Evolutionary conservation across 2,329 filamentous ascomycete genomes (phyloP).

Genomic region (Beauveria brongniartii): DNA sequence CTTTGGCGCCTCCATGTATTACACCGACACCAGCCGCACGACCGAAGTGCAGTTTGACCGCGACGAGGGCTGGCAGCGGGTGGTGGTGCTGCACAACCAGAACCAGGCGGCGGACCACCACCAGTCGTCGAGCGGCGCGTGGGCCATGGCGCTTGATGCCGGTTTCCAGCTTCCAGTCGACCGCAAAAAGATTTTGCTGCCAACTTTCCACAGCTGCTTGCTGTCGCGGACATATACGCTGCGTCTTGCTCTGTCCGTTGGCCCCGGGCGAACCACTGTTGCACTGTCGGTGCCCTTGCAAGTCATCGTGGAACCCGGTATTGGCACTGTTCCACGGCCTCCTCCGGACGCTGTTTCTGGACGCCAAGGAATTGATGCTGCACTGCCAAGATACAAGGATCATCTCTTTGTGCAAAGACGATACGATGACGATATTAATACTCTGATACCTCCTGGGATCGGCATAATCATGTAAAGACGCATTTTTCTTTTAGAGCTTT

Average conservation of each 20-base stretch:
- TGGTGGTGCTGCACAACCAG: background rate
- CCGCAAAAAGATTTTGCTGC: background rate
- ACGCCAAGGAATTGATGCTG: background rate
- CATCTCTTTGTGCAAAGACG: background rate
- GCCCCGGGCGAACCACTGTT: background rate
- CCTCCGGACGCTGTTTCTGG: background rate
- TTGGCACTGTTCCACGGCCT: background rate
- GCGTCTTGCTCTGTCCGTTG: background rate
- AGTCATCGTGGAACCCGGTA: background rate
- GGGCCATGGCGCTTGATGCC: background rate
- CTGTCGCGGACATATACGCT: slow-evolving; percentile 4
- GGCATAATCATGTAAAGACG: background rate
- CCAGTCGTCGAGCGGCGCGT: background rate
- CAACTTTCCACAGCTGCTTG: slow-evolving; percentile 4
- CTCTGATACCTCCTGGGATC: background rate
- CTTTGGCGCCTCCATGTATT: background rate
- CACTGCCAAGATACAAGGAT: background rate
- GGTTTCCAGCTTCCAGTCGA: background rate
- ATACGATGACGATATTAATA: background rate
- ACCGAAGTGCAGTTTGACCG: background rate
- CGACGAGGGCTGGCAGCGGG: background rate
- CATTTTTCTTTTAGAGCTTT: too few relatives aligned
- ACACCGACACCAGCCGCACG: background rate
- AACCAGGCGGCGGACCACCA: background rate
- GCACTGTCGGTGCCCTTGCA: background rate